Conservation (phyloP, 2,329 filamentous ascomycete genomes). For the Fusarium miscanthi region DNA sequence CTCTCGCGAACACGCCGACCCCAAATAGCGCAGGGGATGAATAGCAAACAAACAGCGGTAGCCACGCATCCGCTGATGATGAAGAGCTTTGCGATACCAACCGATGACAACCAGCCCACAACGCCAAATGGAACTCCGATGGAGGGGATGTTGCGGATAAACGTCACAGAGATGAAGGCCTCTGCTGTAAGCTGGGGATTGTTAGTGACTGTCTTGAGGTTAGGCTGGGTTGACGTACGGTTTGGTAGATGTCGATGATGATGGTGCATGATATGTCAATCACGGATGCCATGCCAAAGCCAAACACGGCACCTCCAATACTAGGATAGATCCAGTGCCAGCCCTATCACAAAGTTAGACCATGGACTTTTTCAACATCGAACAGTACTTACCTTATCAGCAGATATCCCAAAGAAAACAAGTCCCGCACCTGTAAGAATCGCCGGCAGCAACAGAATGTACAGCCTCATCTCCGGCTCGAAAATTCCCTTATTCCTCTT, state of each 20-base stretch:
- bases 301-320: constrained; percentile 51
- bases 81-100: constrained; percentile 46
- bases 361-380: too few species aligned
- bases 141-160: constrained; percentile 47
- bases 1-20: constrained; percentile 25
- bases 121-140: constrained; percentile 46
- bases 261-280: constrained; percentile 51
- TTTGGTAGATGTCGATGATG: constrained; percentile 50
- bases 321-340: constrained; percentile 56
- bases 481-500: constrained; percentile 54
- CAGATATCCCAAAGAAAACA: constrained; percentile 53
- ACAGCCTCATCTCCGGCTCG: constrained; percentile 58
- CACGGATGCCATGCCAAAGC: constrained; percentile 53
- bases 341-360: constrained; percentile 36
- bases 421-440: constrained; percentile 50
- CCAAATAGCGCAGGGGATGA: constrained; percentile 46
- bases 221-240: not conserved
- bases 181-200: constrained; percentile 32
- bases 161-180: constrained; percentile 47
- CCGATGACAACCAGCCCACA: constrained; percentile 45
- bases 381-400: constrained; percentile 44
- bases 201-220: rapidly evolving
- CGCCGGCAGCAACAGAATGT: constrained; percentile 42
- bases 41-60: constrained; percentile 37
- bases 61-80: constrained; percentile 42